Percentiles rank a stretch among this genome's conserved stretches.
These are phyloP conservation scores for Cercospora zeina DNA, from an alignment of 2,329 filamentous ascomycete species.

Conservation along the genomic window DNA sequence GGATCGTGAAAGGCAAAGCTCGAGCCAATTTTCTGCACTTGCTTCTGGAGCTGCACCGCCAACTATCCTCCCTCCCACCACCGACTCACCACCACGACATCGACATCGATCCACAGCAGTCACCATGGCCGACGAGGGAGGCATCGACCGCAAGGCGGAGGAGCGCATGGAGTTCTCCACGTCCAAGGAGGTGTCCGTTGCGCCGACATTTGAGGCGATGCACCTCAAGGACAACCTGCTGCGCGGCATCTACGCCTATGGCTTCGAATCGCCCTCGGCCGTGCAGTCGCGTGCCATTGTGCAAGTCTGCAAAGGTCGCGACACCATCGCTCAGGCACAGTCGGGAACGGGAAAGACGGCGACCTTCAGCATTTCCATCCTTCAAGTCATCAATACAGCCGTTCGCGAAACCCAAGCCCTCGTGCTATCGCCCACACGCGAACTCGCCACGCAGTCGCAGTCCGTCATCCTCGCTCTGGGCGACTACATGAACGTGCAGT, in stretches of 20 bases:
- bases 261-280: conserved; percentile 95
- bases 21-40: conserved; percentile 10
- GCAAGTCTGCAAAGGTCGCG: conserved; percentile 97
- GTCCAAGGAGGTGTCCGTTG: conserved; percentile 94
- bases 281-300: conserved; percentile 98
- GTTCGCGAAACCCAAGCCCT: conserved; percentile 97
- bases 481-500: conserved; percentile 99
- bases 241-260: conserved; percentile 96
- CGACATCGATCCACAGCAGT: conserved; percentile 10
- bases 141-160: conserved; percentile 87
- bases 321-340: conserved; percentile 97
- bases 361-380: conserved; percentile 97
- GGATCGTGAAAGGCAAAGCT: conserved; percentile 11
- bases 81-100: conserved; percentile 10
- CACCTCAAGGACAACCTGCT: conserved; percentile 96
- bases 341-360: conserved; percentile 99
- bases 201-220: conserved; percentile 85
- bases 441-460: conserved; percentile 97
- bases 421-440: conserved; percentile 91
- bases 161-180: conserved; percentile 98
- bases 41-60: conserved; percentile 5
- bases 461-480: conserved; percentile 99
- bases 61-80: not conserved
- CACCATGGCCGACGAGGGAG: conserved; percentile 75
- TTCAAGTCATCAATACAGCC: conserved; percentile 96